These are phyloP conservation scores for Avena sativa DNA, from an alignment of 176 grass and related monocot genomes.

Conservation along the genomic window DNA sequence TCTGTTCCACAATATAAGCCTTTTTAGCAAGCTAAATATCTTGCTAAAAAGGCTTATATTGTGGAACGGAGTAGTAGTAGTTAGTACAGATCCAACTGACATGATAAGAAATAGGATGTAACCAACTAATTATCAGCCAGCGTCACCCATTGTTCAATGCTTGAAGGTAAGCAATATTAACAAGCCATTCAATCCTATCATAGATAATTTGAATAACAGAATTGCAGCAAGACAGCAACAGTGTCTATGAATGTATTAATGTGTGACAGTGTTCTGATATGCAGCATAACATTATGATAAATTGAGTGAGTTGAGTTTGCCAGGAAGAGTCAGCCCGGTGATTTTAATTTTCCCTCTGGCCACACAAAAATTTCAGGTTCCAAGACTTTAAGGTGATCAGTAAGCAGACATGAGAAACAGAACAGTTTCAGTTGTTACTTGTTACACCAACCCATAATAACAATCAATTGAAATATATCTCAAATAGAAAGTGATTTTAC, in stretches of 20 bases:
- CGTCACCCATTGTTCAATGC: background rate
- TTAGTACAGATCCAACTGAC: slow-evolving; percentile 10
- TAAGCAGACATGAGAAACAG: slow-evolving; percentile 6
- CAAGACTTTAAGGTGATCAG: slow-evolving; percentile 26
- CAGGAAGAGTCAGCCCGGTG: background rate
- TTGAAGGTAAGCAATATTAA: slow-evolving; percentile 28
- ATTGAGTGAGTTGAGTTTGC: background rate
- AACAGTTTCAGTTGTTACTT: slow-evolving; percentile 33
- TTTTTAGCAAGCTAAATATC: too few species aligned
- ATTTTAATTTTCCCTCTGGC: slow-evolving; percentile 27
- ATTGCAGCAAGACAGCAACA: background rate
- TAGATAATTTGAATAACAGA: background rate
- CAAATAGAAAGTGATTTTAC: slow-evolving; percentile 2
- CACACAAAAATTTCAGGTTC: slow-evolving; percentile 13
- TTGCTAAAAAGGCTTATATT: too few species aligned
- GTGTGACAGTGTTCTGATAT: slow-evolving; percentile 29
- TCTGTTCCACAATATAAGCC: too few species aligned
- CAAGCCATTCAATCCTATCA: background rate
- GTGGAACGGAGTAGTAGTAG: background rate
- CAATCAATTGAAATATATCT: slow-evolving; percentile 15
- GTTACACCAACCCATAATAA: slow-evolving; percentile 17
- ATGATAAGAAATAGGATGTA: slow-evolving; percentile 19
- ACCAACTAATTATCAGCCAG: background rate
- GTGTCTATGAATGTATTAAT: background rate
- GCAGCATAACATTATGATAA: slow-evolving; percentile 20